These are phyloP conservation scores for Paulownia fortunei DNA, from an alignment of 257 asterid species.

Conservation along the genomic window DNA sequence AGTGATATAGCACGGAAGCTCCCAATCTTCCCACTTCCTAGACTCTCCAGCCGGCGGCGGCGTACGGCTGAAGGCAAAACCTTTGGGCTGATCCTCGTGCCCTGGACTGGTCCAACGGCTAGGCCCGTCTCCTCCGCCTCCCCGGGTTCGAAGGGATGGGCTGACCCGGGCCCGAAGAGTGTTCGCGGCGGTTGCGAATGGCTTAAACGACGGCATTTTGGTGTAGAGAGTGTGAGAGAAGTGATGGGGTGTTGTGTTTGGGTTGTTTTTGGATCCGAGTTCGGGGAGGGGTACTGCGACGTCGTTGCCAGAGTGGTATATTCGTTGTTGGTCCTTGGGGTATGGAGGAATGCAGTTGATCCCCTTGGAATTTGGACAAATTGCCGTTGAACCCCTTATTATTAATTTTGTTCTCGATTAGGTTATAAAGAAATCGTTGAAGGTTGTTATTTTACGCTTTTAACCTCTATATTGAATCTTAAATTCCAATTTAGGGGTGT, in stretches of 20 bases:
- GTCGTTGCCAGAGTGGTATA: constrained; percentile 11
- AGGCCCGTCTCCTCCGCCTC: constrained; percentile 63
- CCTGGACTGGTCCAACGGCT: constrained; percentile 77
- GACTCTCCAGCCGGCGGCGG: constrained; percentile 70
- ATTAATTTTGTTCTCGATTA: too few relatives aligned
- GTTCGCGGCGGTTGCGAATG: constrained; percentile 68
- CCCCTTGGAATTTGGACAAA: neutral
- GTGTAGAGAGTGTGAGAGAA: neutral
- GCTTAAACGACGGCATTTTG: constrained; percentile 67
- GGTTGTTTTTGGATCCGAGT: constrained; percentile 23
- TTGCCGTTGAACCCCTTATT: neutral
- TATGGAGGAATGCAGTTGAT: neutral
- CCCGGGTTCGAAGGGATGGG: constrained; percentile 61
- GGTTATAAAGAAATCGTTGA: too few relatives aligned
- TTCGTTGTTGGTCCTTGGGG: neutral
- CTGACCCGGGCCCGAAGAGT: constrained; percentile 64
- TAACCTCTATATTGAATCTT: too few relatives aligned
- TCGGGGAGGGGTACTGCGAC: constrained; percentile 11
- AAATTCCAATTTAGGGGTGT: too few relatives aligned
- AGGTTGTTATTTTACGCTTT: too few relatives aligned
- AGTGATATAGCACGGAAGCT: constrained; percentile 88
- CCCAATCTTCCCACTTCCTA: constrained; percentile 96
- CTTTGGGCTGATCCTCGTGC: constrained; percentile 86
- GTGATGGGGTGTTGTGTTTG: neutral
- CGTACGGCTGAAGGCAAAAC: constrained; percentile 65